phyloP scores from a whole-genome alignment of 176 grass and related monocot species.

The Oryza punctata region DNA sequence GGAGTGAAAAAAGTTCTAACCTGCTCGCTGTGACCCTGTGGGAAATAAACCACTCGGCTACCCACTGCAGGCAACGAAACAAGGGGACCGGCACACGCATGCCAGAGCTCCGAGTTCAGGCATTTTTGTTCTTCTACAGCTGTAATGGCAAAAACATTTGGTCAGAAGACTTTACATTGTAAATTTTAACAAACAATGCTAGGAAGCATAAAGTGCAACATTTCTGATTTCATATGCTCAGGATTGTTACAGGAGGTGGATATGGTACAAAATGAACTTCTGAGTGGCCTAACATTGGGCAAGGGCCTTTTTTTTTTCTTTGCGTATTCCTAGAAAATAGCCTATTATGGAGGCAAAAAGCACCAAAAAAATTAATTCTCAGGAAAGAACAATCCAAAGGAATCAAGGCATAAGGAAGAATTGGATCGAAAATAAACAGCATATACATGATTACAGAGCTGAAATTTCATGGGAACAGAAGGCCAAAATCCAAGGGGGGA shows the following conservation, averaged over 20 bases:
- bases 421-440: slow-evolving; percentile 1
- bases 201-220: slow-evolving; percentile 4
- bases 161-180: neutral
- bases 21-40: slow-evolving; percentile 99
- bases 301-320: neutral
- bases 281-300: neutral
- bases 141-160: slow-evolving; percentile 41
- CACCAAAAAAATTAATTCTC: neutral
- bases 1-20: slow-evolving; percentile 42
- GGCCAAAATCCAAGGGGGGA: neutral
- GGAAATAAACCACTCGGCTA: slow-evolving; percentile 92
- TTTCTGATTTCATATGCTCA: slow-evolving; percentile 12
- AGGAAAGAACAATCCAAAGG: neutral
- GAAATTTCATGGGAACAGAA: neutral
- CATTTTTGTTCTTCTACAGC: slow-evolving; percentile 78
- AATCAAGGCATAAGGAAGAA: slow-evolving; percentile 13
- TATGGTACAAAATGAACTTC: slow-evolving; percentile 2
- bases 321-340: slow-evolving; percentile 13
- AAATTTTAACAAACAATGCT: neutral
- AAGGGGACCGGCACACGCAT: slow-evolving; percentile 99
- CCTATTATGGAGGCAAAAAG: neutral
- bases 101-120: slow-evolving; percentile 96
- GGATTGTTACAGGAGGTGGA: slow-evolving; percentile 12
- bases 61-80: slow-evolving; percentile 85
- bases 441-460: neutral